Base-by-base conservation (phyloP, 345 rosid genomes). In the Moringa oleifera region DNA sequence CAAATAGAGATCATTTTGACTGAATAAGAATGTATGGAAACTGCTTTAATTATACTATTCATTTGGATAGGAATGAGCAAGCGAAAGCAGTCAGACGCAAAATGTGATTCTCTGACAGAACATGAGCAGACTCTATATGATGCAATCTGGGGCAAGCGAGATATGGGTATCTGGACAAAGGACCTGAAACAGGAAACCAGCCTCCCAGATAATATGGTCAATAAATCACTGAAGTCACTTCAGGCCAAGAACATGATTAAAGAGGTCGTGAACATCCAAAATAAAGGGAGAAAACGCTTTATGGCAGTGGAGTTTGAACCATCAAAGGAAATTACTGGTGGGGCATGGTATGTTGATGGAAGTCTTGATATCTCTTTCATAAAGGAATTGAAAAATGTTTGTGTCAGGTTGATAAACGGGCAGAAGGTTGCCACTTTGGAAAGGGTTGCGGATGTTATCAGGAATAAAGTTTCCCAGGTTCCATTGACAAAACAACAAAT, bases 321-420 rank as follows among this genome's bases (percentile, higher is more conserved):
- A 2, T 72, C 87, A 0, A 70, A 76, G 25, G 95, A 81, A 64
- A 73, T 90, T 58, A 85, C 89, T 0, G 97, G 95, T 4, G 97
- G 97, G 28, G 76, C 82, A 6, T 94, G 96, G 95, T 94, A 86
- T 65, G 55, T 3, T 2, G 82, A 80, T 53, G 97, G 97, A 1
- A 60, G 62, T 37, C 89, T 94, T 10, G 82, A 90, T 41, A 52
- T 69, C 0, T 71, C 70, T 19, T 80, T 75, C 51, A 83, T 90
- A 49, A 65, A 70, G 21, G 17, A 56, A 2, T 55, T 88, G 55
- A 88, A 81, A 63, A 51, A 59, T 16, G 47, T 24, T 1, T 94
- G 93, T 52, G 67, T 71, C 41, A 59, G 41, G 68, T 53, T 72
- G 33, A 63, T 90, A 22, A 25, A 53, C 13, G 69, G 47, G 54